Conservation (phyloP, 202 grass and related monocot species). For the Bolboschoenoplectus hybrid region DNA sequence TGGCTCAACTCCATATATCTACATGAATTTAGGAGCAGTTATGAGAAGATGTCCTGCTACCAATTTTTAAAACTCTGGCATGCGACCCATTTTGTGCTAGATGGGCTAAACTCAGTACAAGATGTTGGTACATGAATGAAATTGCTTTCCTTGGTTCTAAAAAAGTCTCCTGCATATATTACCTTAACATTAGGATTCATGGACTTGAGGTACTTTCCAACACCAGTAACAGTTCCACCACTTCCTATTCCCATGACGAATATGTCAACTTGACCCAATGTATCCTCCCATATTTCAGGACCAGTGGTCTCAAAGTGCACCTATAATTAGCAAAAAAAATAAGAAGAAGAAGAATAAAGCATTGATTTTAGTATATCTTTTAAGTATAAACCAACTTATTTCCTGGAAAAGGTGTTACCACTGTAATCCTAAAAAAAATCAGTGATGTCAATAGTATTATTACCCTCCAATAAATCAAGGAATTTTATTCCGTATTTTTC, state of each 20-base stretch:
- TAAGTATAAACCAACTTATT: neutral
- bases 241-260: slow-evolving; percentile 87
- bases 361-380: neutral
- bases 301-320: slow-evolving; percentile 83
- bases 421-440: neutral
- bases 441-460: neutral
- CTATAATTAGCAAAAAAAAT: slow-evolving; percentile 34
- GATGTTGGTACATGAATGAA: neutral
- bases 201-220: slow-evolving; percentile 74
- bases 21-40: slow-evolving; percentile 12
- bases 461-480: slow-evolving; percentile 22
- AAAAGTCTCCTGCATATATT: slow-evolving; percentile 16
- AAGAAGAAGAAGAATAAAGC: neutral
- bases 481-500: neutral
- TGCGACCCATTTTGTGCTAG: neutral
- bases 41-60: neutral
- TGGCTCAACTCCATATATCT: slow-evolving; percentile 90
- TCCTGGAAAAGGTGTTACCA: neutral
- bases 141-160: neutral
- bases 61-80: neutral
- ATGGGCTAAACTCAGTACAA: neutral
- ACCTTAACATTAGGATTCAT: slow-evolving; percentile 81
- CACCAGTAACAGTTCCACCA: slow-evolving; percentile 81
- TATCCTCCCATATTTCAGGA: slow-evolving; percentile 93
- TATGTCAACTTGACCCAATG: slow-evolving; percentile 79